Evolutionary conservation across 202 grass and related monocot species (phyloP).

Genomic region (Schoenoplectus tabernaemontani): DNA sequence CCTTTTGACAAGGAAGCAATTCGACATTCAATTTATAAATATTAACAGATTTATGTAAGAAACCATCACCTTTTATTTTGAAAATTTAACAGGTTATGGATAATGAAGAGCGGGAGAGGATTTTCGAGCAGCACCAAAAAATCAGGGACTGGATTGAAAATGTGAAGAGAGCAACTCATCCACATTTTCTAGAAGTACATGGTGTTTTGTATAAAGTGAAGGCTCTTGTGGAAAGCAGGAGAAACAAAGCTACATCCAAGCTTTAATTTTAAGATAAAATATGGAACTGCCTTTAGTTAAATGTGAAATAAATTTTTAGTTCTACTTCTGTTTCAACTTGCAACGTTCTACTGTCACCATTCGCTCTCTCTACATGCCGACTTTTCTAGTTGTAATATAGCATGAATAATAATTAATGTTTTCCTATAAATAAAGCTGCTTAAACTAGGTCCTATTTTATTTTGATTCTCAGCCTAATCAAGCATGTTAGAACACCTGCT

Average conservation of each 20-base stretch:
- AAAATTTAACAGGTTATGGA: constrained; percentile 43
- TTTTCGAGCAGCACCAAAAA: constrained; percentile 46
- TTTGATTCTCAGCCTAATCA: not conserved
- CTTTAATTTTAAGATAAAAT: constrained; percentile 11
- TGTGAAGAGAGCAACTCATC: constrained; percentile 58
- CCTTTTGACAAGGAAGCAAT: not conserved
- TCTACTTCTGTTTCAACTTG: not conserved
- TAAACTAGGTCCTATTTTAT: not conserved
- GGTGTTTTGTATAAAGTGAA: constrained; percentile 44
- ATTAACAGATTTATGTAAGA: not conserved
- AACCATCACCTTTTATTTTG: not conserved
- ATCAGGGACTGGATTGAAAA: constrained; percentile 68
- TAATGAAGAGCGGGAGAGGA: constrained; percentile 34
- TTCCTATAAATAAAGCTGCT: not conserved
- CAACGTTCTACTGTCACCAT: not conserved
- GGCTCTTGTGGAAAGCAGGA: constrained; percentile 16
- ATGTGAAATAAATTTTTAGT: not conserved
- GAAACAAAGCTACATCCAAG: constrained; percentile 10
- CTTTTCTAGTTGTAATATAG: not conserved
- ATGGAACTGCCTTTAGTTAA: not conserved
- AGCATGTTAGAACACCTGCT: not conserved
- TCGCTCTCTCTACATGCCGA: not conserved
- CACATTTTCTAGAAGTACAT: constrained; percentile 65
- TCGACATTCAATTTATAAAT: not conserved
- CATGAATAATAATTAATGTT: not conserved